Evolutionary conservation across 345 rosid genomes (phyloP).

Genomic region (Hibiscus trionum): DNA sequence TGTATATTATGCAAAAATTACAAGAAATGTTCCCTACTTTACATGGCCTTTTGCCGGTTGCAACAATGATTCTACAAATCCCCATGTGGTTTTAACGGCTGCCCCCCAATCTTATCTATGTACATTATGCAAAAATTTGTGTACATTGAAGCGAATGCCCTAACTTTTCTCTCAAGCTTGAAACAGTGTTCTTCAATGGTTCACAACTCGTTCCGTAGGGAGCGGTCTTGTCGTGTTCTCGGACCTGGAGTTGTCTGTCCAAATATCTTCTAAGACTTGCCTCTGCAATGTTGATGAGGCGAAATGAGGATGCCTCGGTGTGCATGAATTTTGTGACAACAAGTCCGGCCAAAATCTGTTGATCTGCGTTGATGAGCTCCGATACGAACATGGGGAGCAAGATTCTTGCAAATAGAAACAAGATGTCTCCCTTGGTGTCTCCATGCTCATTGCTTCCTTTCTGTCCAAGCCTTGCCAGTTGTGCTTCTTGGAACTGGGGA

Average conservation of each 20-base stretch:
- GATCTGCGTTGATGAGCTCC: conserved; percentile 67
- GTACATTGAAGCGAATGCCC: conserved; percentile 25
- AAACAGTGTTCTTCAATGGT: conserved; percentile 38
- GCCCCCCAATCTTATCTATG: neutral
- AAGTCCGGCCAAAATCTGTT: conserved; percentile 68
- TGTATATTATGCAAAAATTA: neutral
- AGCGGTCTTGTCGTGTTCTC: conserved; percentile 15
- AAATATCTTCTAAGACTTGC: conserved; percentile 57
- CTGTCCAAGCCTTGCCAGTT: conserved; percentile 15
- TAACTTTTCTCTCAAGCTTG: conserved; percentile 29
- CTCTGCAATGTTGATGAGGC: conserved; percentile 58
- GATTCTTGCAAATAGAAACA: conserved; percentile 41
- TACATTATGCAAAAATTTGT: no score
- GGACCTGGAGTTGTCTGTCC: conserved; percentile 43
- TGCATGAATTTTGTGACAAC: conserved; percentile 74
- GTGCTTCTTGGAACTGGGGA: conserved; percentile 51
- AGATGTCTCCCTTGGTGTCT: conserved; percentile 14
- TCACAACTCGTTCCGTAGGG: conserved; percentile 19
- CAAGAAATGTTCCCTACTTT: neutral
- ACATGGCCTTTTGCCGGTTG: neutral
- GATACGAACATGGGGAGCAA: conserved; percentile 53
- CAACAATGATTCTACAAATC: neutral
- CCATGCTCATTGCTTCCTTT: conserved; percentile 18
- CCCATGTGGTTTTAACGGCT: neutral
- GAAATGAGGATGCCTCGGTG: conserved; percentile 37